Evolutionary conservation across 768 basidiomycete genomes (phyloP).

Genomic region (Kwoniella dendrophila): DNA sequence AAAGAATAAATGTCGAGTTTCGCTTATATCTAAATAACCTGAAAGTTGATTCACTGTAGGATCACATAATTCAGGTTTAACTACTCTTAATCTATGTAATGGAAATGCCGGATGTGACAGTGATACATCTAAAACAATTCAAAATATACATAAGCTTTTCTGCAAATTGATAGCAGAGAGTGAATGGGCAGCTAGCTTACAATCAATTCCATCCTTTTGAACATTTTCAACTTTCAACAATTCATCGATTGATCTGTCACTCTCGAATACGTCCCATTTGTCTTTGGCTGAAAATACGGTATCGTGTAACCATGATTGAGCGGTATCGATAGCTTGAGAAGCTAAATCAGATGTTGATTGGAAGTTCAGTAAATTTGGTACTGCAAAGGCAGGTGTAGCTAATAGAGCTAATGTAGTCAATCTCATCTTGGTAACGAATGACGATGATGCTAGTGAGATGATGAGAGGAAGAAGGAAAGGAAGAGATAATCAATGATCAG

Average conservation of each 20-base stretch:
- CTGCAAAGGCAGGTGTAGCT: slow-evolving; percentile 26
- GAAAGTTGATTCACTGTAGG: slow-evolving; percentile 75
- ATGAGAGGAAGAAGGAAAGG: background rate
- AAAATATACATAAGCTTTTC: background rate
- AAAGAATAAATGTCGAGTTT: slow-evolving; percentile 83
- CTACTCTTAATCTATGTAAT: slow-evolving; percentile 49
- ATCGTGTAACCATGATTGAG: slow-evolving; percentile 36
- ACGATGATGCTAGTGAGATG: background rate
- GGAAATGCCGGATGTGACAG: slow-evolving; percentile 55
- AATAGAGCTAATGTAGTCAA: slow-evolving; percentile 21
- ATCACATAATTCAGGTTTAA: slow-evolving; percentile 72
- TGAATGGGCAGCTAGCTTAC: slow-evolving; percentile 27
- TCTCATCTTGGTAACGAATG: slow-evolving; percentile 10
- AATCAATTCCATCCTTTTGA: slow-evolving; percentile 40
- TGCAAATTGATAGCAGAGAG: background rate
- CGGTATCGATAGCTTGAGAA: slow-evolving; percentile 42
- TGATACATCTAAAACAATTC: slow-evolving; percentile 39
- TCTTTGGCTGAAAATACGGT: slow-evolving; percentile 22
- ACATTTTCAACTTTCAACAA: slow-evolving; percentile 34
- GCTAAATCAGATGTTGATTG: slow-evolving; percentile 38
- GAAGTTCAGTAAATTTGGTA: slow-evolving; percentile 26
- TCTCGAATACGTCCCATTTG: slow-evolving; percentile 35
- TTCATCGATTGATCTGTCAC: slow-evolving; percentile 11
- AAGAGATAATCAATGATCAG: background rate
- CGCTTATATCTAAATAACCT: slow-evolving; percentile 78